Percentiles rank a stretch among this genome's conserved stretches.
phyloP scores from a whole-genome alignment of 768 basidiomycete species.

The Pholiota conissans region DNA sequence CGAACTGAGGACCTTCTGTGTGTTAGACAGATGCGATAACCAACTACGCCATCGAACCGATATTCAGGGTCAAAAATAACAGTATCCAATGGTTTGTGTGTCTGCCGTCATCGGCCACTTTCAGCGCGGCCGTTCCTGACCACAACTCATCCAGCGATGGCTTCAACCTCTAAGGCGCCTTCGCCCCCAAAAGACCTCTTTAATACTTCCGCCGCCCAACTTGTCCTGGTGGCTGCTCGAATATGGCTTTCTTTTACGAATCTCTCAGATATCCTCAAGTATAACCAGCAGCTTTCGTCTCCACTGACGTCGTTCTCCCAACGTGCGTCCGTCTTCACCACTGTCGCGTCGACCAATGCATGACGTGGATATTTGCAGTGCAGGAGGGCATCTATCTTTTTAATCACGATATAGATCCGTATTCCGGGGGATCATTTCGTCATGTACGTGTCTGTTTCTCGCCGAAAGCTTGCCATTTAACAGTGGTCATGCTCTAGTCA shows the following conservation, averaged over 20 bases:
- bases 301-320: slow-evolving; percentile 79
- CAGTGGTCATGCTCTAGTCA: slow-evolving; percentile 51
- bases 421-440: slow-evolving; percentile 81
- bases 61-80: background rate
- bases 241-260: slow-evolving; percentile 53
- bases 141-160: slow-evolving; percentile 11
- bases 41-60: slow-evolving; percentile 72
- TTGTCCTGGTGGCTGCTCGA: slow-evolving; percentile 45
- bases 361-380: slow-evolving; percentile 47
- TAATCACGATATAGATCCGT: slow-evolving; percentile 78
- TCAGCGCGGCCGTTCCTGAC: background rate
- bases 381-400: slow-evolving; percentile 88
- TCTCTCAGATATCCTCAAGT: slow-evolving; percentile 50
- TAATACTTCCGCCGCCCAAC: slow-evolving; percentile 29
- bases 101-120: too few relatives aligned
- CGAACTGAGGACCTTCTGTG: slow-evolving; percentile 78
- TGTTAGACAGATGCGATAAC: slow-evolving; percentile 87
- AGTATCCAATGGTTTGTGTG: too few relatives aligned
- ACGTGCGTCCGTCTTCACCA: slow-evolving; percentile 40
- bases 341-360: slow-evolving; percentile 4
- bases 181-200: slow-evolving; percentile 6
- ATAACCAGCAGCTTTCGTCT: slow-evolving; percentile 78
- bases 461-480: background rate
- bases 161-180: slow-evolving; percentile 21
- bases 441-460: slow-evolving; percentile 56